These are phyloP conservation scores for Suhomyces bribrorum DNA, from an alignment of 1,139 yeast genomes.

Conservation along the genomic window DNA sequence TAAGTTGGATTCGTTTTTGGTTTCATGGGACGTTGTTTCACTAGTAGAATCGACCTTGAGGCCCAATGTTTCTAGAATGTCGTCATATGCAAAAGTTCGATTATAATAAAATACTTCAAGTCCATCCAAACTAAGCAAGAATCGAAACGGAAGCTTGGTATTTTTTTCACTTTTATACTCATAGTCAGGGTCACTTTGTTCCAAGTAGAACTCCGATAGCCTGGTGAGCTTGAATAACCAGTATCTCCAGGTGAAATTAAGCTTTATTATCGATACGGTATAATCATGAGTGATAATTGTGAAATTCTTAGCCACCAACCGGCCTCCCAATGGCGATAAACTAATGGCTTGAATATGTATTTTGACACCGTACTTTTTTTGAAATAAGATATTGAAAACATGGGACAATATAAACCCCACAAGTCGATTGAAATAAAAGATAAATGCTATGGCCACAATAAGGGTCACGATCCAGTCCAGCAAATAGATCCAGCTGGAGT, in stretches of 20 bases:
- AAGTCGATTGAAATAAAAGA: constrained; percentile 76
- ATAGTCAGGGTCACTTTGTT: constrained; percentile 26
- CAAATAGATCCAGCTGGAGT: constrained; percentile 79
- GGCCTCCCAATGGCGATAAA: constrained; percentile 78
- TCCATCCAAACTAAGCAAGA: constrained; percentile 67
- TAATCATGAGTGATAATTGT: constrained; percentile 70
- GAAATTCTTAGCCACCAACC: constrained; percentile 74
- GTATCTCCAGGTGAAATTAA: constrained; percentile 85
- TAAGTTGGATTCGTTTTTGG: constrained; percentile 4
- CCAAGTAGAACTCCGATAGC: constrained; percentile 39
- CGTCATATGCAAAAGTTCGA: constrained; percentile 74
- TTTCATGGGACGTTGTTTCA: constrained; percentile 4
- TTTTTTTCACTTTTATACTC: constrained; percentile 10
- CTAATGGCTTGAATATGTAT: constrained; percentile 72
- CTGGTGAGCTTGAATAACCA: constrained; percentile 66
- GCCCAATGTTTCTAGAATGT: constrained; percentile 50
- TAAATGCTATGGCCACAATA: constrained; percentile 59
- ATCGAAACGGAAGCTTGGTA: constrained; percentile 55
- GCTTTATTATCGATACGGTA: constrained; percentile 66
- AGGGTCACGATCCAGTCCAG: constrained; percentile 79
- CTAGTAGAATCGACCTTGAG: constrained; percentile 6
- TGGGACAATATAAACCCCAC: constrained; percentile 63
- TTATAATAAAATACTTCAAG: constrained; percentile 81
- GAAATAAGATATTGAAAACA: constrained; percentile 54
- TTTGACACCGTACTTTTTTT: constrained; percentile 60